These are phyloP conservation scores for Cenococcum geophilum DNA, from an alignment of 495 filamentous ascomycete species.

Conservation along the genomic window DNA sequence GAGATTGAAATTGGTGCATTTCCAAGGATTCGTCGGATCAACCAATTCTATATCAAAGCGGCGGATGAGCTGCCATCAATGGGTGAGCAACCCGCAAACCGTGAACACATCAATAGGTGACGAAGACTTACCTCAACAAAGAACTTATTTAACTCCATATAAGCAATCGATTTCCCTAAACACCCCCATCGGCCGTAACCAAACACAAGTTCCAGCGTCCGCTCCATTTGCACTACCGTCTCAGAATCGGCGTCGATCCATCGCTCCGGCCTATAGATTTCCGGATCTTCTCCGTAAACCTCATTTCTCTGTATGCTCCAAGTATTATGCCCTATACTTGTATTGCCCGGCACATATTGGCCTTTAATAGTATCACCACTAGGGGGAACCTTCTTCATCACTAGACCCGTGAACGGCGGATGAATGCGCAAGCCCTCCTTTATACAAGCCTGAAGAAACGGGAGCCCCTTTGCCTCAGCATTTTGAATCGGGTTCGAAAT, in stretches of 20 bases:
- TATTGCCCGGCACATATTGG: conserved; percentile 17
- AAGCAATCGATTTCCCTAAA: conserved; percentile 38
- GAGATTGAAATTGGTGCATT: conserved; percentile 12
- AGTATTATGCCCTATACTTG: conserved; percentile 5
- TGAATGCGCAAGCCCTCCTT: conserved; percentile 21
- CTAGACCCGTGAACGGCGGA: conserved; percentile 8
- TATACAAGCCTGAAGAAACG: conserved; percentile 22
- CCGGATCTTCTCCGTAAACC: conserved; percentile 16
- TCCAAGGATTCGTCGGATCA: conserved; percentile 45
- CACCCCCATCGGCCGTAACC: conserved; percentile 37
- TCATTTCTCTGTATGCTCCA: conserved; percentile 1
- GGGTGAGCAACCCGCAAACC: neutral
- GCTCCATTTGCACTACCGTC: neutral
- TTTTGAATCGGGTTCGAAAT: conserved; percentile 18
- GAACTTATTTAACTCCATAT: conserved; percentile 48
- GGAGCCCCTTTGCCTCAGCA: conserved; percentile 11
- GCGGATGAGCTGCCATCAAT: conserved; percentile 38
- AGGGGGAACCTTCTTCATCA: conserved; percentile 8
- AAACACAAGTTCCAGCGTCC: conserved; percentile 31
- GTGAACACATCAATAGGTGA: neutral
- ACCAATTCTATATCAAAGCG: conserved; percentile 49
- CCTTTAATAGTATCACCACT: conserved; percentile 17
- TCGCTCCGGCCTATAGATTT: conserved; percentile 20
- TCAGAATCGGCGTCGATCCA: conserved; percentile 18
- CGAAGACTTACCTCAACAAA: conserved; percentile 44